Evolutionary conservation across 768 basidiomycete genomes (phyloP), one percentile per base, ranked within the genome.

Genomic region (Austroboletus eburneus): DNA sequence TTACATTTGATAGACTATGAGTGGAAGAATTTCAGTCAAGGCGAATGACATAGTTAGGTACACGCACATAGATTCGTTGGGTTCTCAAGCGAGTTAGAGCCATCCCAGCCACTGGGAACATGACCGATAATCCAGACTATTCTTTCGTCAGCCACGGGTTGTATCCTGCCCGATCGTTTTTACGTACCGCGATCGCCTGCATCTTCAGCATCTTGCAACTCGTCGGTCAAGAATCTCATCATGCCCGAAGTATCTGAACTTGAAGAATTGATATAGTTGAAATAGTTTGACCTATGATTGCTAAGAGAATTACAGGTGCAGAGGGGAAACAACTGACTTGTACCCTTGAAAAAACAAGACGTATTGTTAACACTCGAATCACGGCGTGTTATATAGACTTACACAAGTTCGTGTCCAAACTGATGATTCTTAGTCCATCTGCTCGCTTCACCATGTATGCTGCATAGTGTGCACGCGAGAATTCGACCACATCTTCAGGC

Each of bases 391-490:
- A 23, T 39, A 44, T 37, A 32, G 25, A 69, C 82, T 45, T 63
- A 85, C 87, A 90, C 44, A 88, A 56, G 59, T 89, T 82, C 16
- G 86, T 88, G 61, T 90, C 87, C 46, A 90, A 63, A 29, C 84
- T 80, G 46, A 90, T 85, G 25, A 89, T 65, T 30, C 85, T 73
- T 13, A 90, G 68, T 6, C 85, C 86, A 43, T 87, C 83, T 16
- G 58, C 51, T 18, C 85, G 76, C 52, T 73, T 73, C 22, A 87
- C 84, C 72, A 81, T 83, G 60, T 85, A 90, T 10, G 73, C 87
- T 8, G 81, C 73, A 55, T 88, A 89, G 62, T 89, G 86, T 0
- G 81, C 69, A 34, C 74, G 76, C 0, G 86, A 87, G 30, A 74
- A 66, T 30, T 71, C 60, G 2, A 80, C 77, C 6, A 77, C 78